These are phyloP conservation scores for Fusarium sp. DNA, from an alignment of 2,329 filamentous ascomycete species.

Conservation along the genomic window DNA sequence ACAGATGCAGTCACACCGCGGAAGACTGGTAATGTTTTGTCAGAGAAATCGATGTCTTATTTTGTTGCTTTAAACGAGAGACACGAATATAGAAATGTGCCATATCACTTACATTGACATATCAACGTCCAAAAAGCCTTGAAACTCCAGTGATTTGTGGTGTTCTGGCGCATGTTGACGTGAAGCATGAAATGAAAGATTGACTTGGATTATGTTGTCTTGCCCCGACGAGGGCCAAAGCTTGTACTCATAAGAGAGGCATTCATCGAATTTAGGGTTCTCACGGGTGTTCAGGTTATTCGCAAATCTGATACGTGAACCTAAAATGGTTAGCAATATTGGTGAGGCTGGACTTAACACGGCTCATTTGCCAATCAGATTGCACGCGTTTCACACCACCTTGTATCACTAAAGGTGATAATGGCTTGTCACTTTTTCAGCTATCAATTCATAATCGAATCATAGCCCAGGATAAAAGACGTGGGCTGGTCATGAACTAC, in stretches of 20 bases:
- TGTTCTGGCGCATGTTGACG: not conserved
- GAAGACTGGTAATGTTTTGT: not conserved
- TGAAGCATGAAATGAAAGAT: not conserved
- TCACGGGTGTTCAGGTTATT: not conserved
- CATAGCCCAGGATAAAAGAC: fast-evolving
- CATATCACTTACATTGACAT: not conserved
- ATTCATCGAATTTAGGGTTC: not conserved
- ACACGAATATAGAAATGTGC: fast-evolving
- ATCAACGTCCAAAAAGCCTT: not conserved
- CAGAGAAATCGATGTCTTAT: not conserved
- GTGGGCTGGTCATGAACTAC: fast-evolving
- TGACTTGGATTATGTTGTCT: not conserved
- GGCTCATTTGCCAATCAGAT: not conserved
- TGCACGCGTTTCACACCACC: not conserved
- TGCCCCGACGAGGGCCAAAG: not conserved
- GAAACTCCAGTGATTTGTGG: not conserved
- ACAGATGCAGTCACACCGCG: fast-evolving
- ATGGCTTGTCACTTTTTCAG: not conserved
- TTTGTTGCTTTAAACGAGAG: fast-evolving
- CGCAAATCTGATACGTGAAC: not conserved
- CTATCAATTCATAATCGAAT: fast-evolving
- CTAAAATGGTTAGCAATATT: not conserved
- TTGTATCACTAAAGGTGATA: fast-evolving
- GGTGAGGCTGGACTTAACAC: not conserved
- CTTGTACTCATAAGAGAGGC: not conserved